A percentile compares a stretch with the other conserved stretches of the same genome.
phyloP scores from a whole-genome alignment of 306 rosid species.

The Prinsepia uniflora region DNA sequence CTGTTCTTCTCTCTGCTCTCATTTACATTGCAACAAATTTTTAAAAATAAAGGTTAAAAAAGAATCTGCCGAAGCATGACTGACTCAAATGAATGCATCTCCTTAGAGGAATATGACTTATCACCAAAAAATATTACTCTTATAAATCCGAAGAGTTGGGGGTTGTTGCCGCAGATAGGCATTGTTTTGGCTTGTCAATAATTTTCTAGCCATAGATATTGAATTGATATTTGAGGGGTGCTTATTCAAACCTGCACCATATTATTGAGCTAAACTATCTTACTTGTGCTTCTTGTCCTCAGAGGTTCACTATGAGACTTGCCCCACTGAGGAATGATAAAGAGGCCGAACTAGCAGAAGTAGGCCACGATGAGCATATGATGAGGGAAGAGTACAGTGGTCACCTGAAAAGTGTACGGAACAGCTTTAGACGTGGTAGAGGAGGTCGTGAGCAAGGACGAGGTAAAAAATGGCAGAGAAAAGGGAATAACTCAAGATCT shows the following conservation, averaged over 20 bases:
- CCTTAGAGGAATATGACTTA: too few species aligned
- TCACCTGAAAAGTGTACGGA: conserved; percentile 45
- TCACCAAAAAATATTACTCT: neutral
- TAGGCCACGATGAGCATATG: conserved; percentile 34
- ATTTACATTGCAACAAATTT: neutral
- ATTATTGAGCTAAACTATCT: neutral
- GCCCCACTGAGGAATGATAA: conserved; percentile 42
- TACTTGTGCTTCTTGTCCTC: conserved; percentile 16
- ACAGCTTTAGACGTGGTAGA: conserved; percentile 64
- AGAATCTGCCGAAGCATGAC: neutral
- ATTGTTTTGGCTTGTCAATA: neutral
- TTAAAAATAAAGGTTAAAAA: neutral
- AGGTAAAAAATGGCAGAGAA: conserved; percentile 55
- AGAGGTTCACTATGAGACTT: conserved; percentile 66
- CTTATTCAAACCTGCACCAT: neutral
- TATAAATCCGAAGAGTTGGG: neutral
- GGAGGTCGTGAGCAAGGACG: conserved; percentile 67
- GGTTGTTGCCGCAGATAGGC: neutral
- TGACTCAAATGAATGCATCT: neutral
- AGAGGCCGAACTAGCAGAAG: conserved; percentile 45
- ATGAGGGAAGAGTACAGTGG: conserved; percentile 42
- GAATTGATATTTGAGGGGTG: neutral
- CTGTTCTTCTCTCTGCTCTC: conserved; percentile 12
- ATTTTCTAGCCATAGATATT: neutral
- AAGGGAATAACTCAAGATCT: conserved; percentile 43